phyloP scores from a whole-genome alignment of 1,284 basidiomycete species.

The Pseudozyma flocculosa region DNA sequence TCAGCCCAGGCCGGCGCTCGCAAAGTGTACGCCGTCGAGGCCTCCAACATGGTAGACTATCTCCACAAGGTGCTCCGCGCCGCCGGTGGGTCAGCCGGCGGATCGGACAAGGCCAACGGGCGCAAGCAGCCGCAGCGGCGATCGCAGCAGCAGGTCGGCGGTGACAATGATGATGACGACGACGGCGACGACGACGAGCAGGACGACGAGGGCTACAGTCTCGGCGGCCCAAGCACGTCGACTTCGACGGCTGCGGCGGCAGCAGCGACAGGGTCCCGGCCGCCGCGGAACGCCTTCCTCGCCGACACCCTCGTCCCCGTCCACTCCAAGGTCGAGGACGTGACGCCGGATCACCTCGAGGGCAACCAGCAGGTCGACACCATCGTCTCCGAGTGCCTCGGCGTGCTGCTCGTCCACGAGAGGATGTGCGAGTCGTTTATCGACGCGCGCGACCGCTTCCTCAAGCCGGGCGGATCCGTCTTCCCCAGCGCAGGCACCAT shows the following conservation, averaged over 20 bases:
- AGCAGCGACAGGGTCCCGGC: constrained; percentile 2
- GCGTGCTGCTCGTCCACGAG: constrained; percentile 62
- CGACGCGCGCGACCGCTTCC: constrained; percentile 60
- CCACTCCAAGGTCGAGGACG: constrained; percentile 49
- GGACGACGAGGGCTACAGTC: constrained; percentile 19
- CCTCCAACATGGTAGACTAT: constrained; percentile 62
- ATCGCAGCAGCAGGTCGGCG: constrained; percentile 32
- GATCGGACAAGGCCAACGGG: constrained; percentile 41
- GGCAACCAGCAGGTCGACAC: constrained; percentile 60
- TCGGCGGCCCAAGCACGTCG: too few species aligned
- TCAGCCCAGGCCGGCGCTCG: constrained; percentile 61
- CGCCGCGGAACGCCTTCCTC: constrained; percentile 39
- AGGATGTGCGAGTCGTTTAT: constrained; percentile 63
- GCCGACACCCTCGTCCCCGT: constrained; percentile 35
- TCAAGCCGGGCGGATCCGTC: constrained; percentile 61
- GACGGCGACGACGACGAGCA: constrained; percentile 32
- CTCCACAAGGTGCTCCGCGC: constrained; percentile 58
- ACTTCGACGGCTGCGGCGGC: constrained; percentile 4
- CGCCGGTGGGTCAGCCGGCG: too few species aligned
- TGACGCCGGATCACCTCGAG: constrained; percentile 28
- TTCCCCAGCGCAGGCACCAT: constrained; percentile 61
- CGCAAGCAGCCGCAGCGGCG: too few species aligned
- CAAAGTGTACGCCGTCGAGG: constrained; percentile 62
- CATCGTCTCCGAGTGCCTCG: constrained; percentile 63
- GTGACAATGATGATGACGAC: constrained; percentile 25